Base-by-base conservation (phyloP, 257 asterid genomes). In the Lycium ferocissimum region DNA sequence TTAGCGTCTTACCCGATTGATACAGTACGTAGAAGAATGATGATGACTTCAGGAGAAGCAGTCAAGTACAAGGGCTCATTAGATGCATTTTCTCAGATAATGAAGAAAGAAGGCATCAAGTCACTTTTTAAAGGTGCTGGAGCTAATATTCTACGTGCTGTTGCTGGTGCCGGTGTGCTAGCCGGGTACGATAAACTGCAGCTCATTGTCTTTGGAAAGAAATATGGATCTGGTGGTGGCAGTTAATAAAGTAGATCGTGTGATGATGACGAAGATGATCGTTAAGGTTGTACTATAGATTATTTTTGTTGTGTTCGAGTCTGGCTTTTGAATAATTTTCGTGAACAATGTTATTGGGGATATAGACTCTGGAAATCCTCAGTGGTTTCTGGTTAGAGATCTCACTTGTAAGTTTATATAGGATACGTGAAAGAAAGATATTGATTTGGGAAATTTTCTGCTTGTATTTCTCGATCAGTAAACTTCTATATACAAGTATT, bases 171-270 rank as follows among this genome's bases (percentile, higher is more conserved):
- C 17, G 87, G 88, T 12, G 88, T 61, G 35, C 83, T 86, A 10
- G 83, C 88, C 1, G 86, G 88, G 12, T 86, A 82, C 53, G 88
- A 86, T 53, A 86, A 62, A 73, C 58, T 86, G 73, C 86, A 82
- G 65, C 70, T 82, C 9, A 1, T 86, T 62, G 51, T 82, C 26
- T 58, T 81, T 11, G 80, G 86, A 51, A 86, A 53, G 83, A 86
- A 72, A 78, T 86, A 86, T 73, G 88, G 86, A 37, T 86, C 86
- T 72, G 80, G 84, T 82, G 85, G 87, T 9, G n/a, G 88, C 7
- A 69, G n/a, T 61, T 61, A 85, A 53, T 37, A 18, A 1, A 67
- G 54, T 59, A 22, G 26, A 18, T 35, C 20, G 5, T 33, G 49
- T 38, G 85, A 83, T 56, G 10, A 45, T 83, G 81, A 18, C 4